Base-by-base conservation (phyloP, 1,284 basidiomycete genomes). In the Papiliotrema laurentii region DNA sequence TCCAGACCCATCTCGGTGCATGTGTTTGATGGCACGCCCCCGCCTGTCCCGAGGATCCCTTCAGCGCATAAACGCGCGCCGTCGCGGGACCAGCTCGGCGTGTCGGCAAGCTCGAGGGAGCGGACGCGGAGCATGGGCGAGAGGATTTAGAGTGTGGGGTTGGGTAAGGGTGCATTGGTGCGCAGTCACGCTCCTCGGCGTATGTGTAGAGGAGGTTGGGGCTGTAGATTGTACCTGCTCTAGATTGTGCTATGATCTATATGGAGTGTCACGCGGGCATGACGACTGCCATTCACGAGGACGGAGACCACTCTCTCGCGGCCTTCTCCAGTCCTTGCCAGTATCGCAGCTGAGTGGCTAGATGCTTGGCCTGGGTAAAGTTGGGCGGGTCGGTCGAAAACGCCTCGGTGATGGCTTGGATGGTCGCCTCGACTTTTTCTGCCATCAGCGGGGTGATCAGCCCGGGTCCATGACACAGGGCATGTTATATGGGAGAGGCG, bases 301-400 rank as follows among this genome's bases (percentile, higher is more conserved):
- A 10, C 10, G 52, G 52, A 14, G 54, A 40, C 59, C 56, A 61
- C 33, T 78, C 78, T 53, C 77, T 78, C 4, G 82, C 85, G 5
- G 90, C 89, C 11, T 78, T 73, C 34, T 82, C 78, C 21, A 93
- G 83, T n/a, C 84, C 82, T 45, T 82, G 75, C 66, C 89, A 74
- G 66, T 93, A 96, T 60, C 83, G 82, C 24, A 94, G 77, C 60
- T 84, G 79, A 24, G 90, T 80, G 13, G 85, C 80, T 10, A 80
- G 79, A 16, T 69, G 66, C 65, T 82, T 84, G 0, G 81, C 84
- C 2, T 70, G 63, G 6, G 68, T 63, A 80, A 88, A 84, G 43
- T 85, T 77, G 26, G 69, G 68, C 21, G 71, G 66, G 13, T 76
- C 71, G 18, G 66, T 54, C 1, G 71, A 78, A 10, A 89, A 81